Evolutionary conservation across 352 stramenopile genomes (phyloP).

Genomic region (Saprolegnia diclina): DNA sequence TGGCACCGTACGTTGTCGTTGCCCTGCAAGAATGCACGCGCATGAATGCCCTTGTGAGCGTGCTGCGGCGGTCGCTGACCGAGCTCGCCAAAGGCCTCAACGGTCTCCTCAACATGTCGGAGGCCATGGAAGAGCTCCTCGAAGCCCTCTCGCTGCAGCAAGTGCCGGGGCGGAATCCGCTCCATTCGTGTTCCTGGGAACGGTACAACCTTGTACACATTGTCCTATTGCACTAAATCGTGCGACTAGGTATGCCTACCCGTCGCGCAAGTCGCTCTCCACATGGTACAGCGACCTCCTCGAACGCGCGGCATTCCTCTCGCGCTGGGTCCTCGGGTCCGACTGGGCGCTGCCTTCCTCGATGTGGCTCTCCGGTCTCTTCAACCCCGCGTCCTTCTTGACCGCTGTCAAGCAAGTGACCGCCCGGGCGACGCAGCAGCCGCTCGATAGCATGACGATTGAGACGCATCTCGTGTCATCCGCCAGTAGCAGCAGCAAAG

Average conservation of each 20-base stretch:
- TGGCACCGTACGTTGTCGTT: constrained; percentile 66
- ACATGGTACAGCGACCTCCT: constrained; percentile 80
- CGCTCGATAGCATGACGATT: constrained; percentile 91
- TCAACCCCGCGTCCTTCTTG: constrained; percentile 79
- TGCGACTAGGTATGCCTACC: constrained; percentile 63
- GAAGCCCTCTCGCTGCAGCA: constrained; percentile 59
- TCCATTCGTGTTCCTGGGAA: constrained; percentile 75
- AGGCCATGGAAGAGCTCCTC: constrained; percentile 85
- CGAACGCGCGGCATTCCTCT: constrained; percentile 59
- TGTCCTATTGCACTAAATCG: neutral
- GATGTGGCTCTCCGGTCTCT: constrained; percentile 76
- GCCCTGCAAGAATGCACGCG: constrained; percentile 73
- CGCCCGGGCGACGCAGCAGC: constrained; percentile 72
- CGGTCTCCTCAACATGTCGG: constrained; percentile 82
- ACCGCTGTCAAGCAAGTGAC: constrained; percentile 84
- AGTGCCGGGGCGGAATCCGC: constrained; percentile 63
- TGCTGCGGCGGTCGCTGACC: constrained; percentile 54
- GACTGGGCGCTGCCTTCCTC: constrained; percentile 70
- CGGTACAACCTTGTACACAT: constrained; percentile 24
- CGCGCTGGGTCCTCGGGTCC: constrained; percentile 44
- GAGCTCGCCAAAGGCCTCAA: constrained; percentile 79
- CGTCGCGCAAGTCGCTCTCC: constrained; percentile 69
- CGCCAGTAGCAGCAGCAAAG: constrained; percentile 57
- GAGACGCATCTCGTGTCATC: constrained; percentile 92
- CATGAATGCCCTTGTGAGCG: constrained; percentile 59